Base-by-base conservation (phyloP, 305 asterid genomes). In the Stenogyne calaminthoides region DNA sequence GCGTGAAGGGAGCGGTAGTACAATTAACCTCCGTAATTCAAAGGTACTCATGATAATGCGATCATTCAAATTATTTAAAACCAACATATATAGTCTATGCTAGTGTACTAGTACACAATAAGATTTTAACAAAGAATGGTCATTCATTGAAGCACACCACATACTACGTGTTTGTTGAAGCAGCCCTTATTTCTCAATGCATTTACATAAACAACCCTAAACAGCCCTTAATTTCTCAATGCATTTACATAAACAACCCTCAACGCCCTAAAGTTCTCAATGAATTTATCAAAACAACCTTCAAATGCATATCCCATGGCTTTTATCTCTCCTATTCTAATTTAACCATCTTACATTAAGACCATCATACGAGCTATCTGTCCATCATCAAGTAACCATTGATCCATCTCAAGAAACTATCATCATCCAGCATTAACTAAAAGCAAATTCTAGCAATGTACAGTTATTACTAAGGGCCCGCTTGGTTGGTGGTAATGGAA, bases 301-400 rank as follows among this genome's bases (percentile, higher is more conserved):
- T 58, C 60, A 44, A 25, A 46, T 18, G 16, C 18, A 34, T 49
- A 22, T 20, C 4, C 22, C 12, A 12, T 1, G 60, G 6, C 42
- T 29, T 42, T 11, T 20, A 3, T 14, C 36, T n/a, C 12, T 72
- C 12, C 6, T 37, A 40, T 73, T 9, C 66, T 36, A 22, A 5
- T 9, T 11, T 55, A 16, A 12, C 42, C 60, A 12, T 72, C 60
- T 73, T 27, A 37, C 9, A 52, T 52, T 22, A 74, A 55, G 27
- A 47, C 10, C 25, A 15, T 69, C 65, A 64, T 7, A 5, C 6
- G 18, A 67, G 47, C 51, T 69, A 47, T 36, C 37, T 7, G 46
- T 57, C 64, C 55, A 64, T 63, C 29, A 60, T 51, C 47, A 68
- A 20, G 34, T 49, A 75, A 51, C 59, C 51, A 25, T 22, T 57